phyloP scores from a whole-genome alignment of 2,329 filamentous ascomycete species.

The Sclerotinia glacialis region DNA sequence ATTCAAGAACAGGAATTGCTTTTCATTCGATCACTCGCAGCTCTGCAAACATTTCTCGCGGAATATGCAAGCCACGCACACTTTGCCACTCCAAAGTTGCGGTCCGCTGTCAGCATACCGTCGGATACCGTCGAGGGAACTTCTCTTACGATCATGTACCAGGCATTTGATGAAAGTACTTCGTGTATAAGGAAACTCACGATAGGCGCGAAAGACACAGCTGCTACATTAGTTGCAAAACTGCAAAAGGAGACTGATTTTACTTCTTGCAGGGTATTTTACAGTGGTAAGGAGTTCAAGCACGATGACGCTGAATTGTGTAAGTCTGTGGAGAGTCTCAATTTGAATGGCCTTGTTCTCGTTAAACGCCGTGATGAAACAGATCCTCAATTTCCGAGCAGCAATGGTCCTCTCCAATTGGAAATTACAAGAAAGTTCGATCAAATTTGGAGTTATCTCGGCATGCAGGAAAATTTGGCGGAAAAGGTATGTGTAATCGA shows the following conservation, averaged over 20 bases:
- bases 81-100: conserved; percentile 57
- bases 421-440: conserved; percentile 81
- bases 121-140: conserved; percentile 59
- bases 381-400: conserved; percentile 48
- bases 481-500: conserved; percentile 52
- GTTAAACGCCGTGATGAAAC: conserved; percentile 58
- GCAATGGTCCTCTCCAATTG: conserved; percentile 64
- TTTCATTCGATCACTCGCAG: conserved; percentile 66
- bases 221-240: conserved; percentile 64
- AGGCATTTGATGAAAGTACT: conserved; percentile 63
- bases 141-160: conserved; percentile 66
- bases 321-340: conserved; percentile 65
- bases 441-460: conserved; percentile 77
- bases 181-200: conserved; percentile 60
- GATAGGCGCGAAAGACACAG: conserved; percentile 70
- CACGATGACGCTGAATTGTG: conserved; percentile 58
- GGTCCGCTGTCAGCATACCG: conserved; percentile 51
- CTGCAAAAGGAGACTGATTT: conserved; percentile 71
- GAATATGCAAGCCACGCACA: conserved; percentile 61
- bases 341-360: conserved; percentile 64
- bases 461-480: conserved; percentile 67
- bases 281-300: conserved; percentile 63
- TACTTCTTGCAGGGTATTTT: conserved; percentile 71
- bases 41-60: conserved; percentile 65
- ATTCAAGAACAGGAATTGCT: conserved; percentile 55